phyloP scores from a whole-genome alignment of 768 basidiomycete species.

The Mrakia blollopis region DNA sequence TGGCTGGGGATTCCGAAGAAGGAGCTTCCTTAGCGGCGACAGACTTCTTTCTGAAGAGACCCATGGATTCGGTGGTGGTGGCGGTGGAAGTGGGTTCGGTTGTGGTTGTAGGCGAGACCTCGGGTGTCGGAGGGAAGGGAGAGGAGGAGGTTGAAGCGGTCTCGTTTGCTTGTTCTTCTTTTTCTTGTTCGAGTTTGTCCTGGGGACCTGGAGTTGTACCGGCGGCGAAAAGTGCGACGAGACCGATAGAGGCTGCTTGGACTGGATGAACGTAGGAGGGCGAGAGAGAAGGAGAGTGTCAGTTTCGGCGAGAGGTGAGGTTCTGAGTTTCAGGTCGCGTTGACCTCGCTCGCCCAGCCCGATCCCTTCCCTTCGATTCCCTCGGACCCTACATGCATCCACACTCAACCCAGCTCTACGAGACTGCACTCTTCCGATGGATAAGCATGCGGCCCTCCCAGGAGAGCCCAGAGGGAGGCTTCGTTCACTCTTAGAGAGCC shows the following conservation, averaged over 20 bases:
- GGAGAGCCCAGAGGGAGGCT: too few species aligned
- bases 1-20: not conserved
- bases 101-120: not conserved
- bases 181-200: not conserved
- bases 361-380: too few species aligned
- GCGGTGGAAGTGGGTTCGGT: not conserved
- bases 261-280: not conserved
- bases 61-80: not conserved
- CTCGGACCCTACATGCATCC: too few species aligned
- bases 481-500: too few species aligned
- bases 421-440: too few species aligned
- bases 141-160: not conserved
- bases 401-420: too few species aligned
- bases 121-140: too few species aligned
- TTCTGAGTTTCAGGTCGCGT: not conserved
- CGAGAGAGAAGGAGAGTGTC: not conserved
- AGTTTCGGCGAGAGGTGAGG: not conserved
- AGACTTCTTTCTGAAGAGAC: conserved; percentile 6
- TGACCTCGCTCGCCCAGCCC: not conserved
- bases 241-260: conserved; percentile 9
- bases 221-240: not conserved
- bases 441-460: too few species aligned
- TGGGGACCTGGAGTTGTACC: conserved; percentile 3
- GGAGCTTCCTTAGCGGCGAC: not conserved
- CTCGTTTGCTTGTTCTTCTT: not conserved